A percentile compares a stretch with the other conserved stretches of the same genome.
Conservation (phyloP, 352 stramenopile genomes). For the Phytopythium cucurbitacearum region DNA sequence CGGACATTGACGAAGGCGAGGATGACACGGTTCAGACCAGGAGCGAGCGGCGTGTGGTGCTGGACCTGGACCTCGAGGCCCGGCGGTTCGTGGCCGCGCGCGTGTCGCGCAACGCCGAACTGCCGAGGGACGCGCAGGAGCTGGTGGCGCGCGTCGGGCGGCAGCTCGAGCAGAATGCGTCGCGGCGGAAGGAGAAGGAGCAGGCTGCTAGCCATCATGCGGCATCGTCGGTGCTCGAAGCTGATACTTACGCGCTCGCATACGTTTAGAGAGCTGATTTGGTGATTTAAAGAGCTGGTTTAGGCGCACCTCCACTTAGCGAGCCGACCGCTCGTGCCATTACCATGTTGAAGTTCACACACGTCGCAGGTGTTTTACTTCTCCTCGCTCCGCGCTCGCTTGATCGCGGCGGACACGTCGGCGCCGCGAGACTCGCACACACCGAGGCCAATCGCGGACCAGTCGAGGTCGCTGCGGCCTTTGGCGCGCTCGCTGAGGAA, state of each 20-base stretch:
- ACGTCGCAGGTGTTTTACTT: neutral
- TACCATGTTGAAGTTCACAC: neutral
- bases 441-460: conserved; percentile 64
- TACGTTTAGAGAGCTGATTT: no score
- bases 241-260: no score
- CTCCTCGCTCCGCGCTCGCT: conserved; percentile 16
- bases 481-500: conserved; percentile 60
- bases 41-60: conserved; percentile 21
- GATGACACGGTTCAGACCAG: conserved; percentile 14
- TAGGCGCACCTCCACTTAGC: no score
- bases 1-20: conserved; percentile 12
- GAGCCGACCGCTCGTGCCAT: no score
- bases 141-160: conserved; percentile 41
- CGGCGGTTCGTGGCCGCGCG: conserved; percentile 27
- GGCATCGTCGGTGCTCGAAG: no score
- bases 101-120: conserved; percentile 48
- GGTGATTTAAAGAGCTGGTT: no score
- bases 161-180: conserved; percentile 28
- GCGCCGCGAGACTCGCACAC: conserved; percentile 57
- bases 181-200: no score
- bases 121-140: conserved; percentile 47
- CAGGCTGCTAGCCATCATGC: no score
- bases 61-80: conserved; percentile 48
- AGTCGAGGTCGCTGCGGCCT: conserved; percentile 63
- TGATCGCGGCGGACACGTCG: conserved; percentile 38